A percentile compares a stretch with the other conserved stretches of the same genome.
Evolutionary conservation across 2,329 filamentous ascomycete species (phyloP).

Genomic region (Colletotrichum incanum): DNA sequence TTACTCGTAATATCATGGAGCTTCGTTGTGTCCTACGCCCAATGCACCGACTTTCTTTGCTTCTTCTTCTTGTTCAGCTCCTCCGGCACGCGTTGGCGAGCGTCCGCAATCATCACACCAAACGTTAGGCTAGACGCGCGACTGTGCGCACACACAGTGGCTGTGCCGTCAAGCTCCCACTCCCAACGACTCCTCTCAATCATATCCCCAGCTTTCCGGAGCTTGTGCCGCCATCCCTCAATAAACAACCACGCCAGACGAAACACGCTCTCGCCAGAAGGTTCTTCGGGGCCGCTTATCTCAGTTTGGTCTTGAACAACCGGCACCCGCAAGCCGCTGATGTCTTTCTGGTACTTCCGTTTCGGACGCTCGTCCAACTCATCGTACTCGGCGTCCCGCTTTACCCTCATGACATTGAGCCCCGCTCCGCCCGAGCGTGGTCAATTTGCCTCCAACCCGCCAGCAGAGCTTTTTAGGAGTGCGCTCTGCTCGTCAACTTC

Average conservation of each 20-base stretch:
- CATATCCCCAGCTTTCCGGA: constrained; percentile 51
- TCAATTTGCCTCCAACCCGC: constrained; percentile 50
- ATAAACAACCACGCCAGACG: constrained; percentile 57
- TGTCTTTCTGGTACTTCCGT: constrained; percentile 27
- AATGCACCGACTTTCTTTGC: constrained; percentile 37
- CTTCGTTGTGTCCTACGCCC: constrained; percentile 23
- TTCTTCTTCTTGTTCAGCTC: not conserved
- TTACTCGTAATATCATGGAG: constrained; percentile 22
- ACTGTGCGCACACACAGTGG: constrained; percentile 36
- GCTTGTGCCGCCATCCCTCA: constrained; percentile 55
- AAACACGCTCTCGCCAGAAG: constrained; percentile 47
- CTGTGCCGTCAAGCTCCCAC: constrained; percentile 47
- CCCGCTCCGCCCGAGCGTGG: constrained; percentile 55
- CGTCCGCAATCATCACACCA: constrained; percentile 19
- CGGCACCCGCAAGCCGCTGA: constrained; percentile 34
- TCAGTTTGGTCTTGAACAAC: constrained; percentile 17
- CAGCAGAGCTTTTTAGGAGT: constrained; percentile 47
- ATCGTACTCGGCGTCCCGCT: constrained; percentile 39
- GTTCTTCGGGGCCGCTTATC: constrained; percentile 24
- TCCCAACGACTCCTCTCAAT: constrained; percentile 54
- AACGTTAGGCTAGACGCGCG: constrained; percentile 33
- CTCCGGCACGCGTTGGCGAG: constrained; percentile 17
- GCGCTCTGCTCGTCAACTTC: constrained; percentile 51
- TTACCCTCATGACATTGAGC: constrained; percentile 36
- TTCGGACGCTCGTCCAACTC: constrained; percentile 4